A percentile compares a stretch with the other conserved stretches of the same genome.
Conservation (phyloP, 2,329 filamentous ascomycete species). For the Aspergillus sp. region DNA sequence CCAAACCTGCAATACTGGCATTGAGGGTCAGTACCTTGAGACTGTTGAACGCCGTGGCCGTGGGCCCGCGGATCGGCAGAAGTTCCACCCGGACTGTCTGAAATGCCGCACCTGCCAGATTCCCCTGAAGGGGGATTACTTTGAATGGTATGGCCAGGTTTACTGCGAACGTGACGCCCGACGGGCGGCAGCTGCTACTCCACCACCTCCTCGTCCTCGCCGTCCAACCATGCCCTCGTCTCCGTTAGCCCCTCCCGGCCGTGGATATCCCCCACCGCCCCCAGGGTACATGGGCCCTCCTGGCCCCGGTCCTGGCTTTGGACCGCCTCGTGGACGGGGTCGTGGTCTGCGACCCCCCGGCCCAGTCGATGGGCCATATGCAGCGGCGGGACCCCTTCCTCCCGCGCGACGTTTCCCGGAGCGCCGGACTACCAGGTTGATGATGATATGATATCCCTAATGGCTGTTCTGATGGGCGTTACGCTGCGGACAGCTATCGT, state of each 20-base stretch:
- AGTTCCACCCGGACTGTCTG: slow-evolving; percentile 87
- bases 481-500: not conserved
- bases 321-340: slow-evolving; percentile 2
- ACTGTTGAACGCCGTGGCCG: slow-evolving; percentile 57
- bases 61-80: slow-evolving; percentile 52
- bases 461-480: not conserved
- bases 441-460: slow-evolving; percentile 46
- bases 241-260: slow-evolving; percentile 33
- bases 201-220: slow-evolving; percentile 39
- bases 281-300: slow-evolving; percentile 19
- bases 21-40: slow-evolving; percentile 91
- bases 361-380: slow-evolving; percentile 27
- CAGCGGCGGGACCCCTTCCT: slow-evolving; percentile 12
- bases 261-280: slow-evolving; percentile 25
- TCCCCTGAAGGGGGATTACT: slow-evolving; percentile 81
- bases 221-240: slow-evolving; percentile 37
- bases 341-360: slow-evolving; percentile 21
- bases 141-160: slow-evolving; percentile 75
- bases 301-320: slow-evolving; percentile 20
- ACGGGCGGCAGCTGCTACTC: slow-evolving; percentile 48
- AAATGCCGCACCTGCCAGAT: slow-evolving; percentile 72
- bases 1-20: slow-evolving; percentile 74
- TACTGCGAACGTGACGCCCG: slow-evolving; percentile 89
- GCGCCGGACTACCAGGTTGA: slow-evolving; percentile 51
- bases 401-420: slow-evolving; percentile 44